These are phyloP conservation scores for Neonectria magnoliae DNA, from an alignment of 2,329 filamentous ascomycete species.

Conservation along the genomic window DNA sequence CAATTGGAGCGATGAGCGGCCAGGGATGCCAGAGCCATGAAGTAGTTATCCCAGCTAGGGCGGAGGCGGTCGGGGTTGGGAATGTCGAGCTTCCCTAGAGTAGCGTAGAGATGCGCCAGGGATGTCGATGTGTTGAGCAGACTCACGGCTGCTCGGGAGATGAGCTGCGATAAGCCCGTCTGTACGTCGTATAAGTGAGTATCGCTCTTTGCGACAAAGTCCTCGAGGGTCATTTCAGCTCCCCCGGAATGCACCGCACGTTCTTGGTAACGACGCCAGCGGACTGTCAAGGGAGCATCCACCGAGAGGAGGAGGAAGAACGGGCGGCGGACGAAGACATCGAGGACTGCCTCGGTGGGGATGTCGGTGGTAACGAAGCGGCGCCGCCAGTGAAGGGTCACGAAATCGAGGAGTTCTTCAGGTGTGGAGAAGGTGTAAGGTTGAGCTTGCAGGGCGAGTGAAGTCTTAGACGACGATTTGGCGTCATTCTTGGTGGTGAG, in stretches of 20 bases:
- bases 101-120: conserved; percentile 75
- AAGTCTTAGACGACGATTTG: conserved; percentile 40
- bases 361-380: conserved; percentile 90
- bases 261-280: conserved; percentile 80
- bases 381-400: conserved; percentile 84
- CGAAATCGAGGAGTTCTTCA: conserved; percentile 80
- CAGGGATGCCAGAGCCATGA: conserved; percentile 95
- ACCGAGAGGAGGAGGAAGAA: conserved; percentile 95
- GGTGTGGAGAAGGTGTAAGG: conserved; percentile 66
- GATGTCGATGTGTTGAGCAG: conserved; percentile 86
- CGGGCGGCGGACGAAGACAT: conserved; percentile 80
- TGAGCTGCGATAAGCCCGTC: conserved; percentile 76
- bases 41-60: conserved; percentile 96
- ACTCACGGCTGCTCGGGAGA: conserved; percentile 83
- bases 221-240: conserved; percentile 57
- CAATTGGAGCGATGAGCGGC: conserved; percentile 93
- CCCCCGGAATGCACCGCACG: conserved; percentile 37
- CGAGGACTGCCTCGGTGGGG: conserved; percentile 75
- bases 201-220: conserved; percentile 71
- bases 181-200: conserved; percentile 75
- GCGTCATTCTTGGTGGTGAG: conserved; percentile 42
- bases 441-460: conserved; percentile 38
- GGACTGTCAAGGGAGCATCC: conserved; percentile 85
- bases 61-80: conserved; percentile 81
- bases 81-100: conserved; percentile 79